Conservation (phyloP, 768 basidiomycete genomes). For the Udeniomyces megalosporus region DNA sequence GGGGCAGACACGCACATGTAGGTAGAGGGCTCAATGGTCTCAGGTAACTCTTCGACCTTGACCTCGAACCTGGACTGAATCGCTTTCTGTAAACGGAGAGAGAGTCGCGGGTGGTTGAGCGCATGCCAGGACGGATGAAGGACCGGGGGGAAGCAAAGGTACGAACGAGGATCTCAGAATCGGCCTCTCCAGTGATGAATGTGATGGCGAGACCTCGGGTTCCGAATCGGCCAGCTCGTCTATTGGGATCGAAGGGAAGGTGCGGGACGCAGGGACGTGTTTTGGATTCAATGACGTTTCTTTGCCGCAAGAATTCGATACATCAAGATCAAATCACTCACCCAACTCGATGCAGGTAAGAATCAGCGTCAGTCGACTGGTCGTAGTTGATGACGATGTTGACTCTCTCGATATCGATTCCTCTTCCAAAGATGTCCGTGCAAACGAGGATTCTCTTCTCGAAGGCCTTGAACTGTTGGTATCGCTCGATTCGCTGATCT, state of each 20-base stretch:
- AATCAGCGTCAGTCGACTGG: conserved; percentile 90
- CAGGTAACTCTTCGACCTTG: conserved; percentile 65
- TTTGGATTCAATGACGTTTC: not conserved
- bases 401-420: conserved; percentile 82
- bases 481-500: conserved; percentile 94
- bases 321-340: conserved; percentile 29
- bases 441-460: conserved; percentile 98
- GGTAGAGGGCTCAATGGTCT: conserved; percentile 12
- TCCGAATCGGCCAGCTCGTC: conserved; percentile 96
- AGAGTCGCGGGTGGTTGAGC: no score
- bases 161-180: conserved; percentile 64
- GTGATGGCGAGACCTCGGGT: conserved; percentile 98
- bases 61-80: conserved; percentile 97
- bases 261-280: not conserved
- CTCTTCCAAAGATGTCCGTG: conserved; percentile 97
- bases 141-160: not conserved
- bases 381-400: conserved; percentile 99
- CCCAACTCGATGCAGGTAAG: conserved; percentile 96
- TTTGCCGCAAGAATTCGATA: no score
- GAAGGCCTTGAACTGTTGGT: conserved; percentile 96
- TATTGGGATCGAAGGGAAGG: conserved; percentile 23
- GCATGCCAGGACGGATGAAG: not conserved
- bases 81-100: conserved; percentile 42
- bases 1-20: conserved; percentile 4
- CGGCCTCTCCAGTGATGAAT: conserved; percentile 80